phyloP scores from a whole-genome alignment of 495 filamentous ascomycete genomes.

The Diplogelasinospora grovesii region DNA sequence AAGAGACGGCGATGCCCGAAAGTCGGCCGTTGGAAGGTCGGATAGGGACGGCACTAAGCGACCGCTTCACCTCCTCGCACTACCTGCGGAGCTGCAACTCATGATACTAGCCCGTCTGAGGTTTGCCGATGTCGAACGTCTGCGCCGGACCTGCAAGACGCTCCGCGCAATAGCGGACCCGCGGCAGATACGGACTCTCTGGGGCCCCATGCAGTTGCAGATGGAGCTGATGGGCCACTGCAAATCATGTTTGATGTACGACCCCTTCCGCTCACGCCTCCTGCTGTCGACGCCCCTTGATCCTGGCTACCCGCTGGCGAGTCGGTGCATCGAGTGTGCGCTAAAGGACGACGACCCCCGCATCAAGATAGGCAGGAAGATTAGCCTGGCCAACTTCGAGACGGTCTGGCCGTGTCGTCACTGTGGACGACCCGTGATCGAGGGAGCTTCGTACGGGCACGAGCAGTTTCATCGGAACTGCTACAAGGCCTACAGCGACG shows the following conservation, averaged over 20 bases:
- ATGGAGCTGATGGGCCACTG: constrained; percentile 20
- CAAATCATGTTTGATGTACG: constrained; percentile 17
- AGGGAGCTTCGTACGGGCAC: constrained; percentile 8
- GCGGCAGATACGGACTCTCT: constrained; percentile 14
- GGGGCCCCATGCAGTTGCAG: constrained; percentile 11
- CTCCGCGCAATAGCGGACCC: constrained; percentile 18
- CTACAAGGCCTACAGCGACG: constrained; percentile 19
- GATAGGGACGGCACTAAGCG: not conserved
- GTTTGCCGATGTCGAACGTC: constrained; percentile 22
- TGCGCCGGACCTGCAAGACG: constrained; percentile 27
- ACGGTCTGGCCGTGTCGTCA: constrained; percentile 22
- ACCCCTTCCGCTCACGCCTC: constrained; percentile 13
- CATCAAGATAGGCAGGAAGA: constrained; percentile 14
- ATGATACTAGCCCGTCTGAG: constrained; percentile 17
- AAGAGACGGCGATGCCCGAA: no score
- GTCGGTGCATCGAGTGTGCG: constrained; percentile 20
- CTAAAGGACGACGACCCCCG: constrained; percentile 14
- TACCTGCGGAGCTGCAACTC: constrained; percentile 29
- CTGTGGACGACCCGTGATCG: constrained; percentile 21
- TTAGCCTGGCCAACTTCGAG: constrained; percentile 16
- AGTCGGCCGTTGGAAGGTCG: not conserved
- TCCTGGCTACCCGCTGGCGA: constrained; percentile 20
- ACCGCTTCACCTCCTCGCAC: constrained; percentile 13
- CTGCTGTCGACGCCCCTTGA: constrained; percentile 10
- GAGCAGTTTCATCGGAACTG: constrained; percentile 24